Conservation (phyloP, 495 filamentous ascomycete genomes). For the Penicillium psychrofluorescens region DNA sequence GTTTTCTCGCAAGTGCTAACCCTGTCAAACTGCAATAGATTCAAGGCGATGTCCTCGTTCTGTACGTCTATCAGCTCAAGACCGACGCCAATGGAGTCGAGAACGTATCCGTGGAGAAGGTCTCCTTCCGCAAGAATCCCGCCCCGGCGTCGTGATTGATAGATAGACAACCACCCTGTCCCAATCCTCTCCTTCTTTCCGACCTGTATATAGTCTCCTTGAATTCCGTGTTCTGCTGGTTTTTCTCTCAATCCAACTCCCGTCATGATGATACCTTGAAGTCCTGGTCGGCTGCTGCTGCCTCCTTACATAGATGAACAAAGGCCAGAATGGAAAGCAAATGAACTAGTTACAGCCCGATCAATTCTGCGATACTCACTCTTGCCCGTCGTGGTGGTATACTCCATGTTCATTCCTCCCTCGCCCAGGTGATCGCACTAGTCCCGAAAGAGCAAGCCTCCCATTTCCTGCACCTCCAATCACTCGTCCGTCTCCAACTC, state of each 20-base stretch:
- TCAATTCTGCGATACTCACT: no score
- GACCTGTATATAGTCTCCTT: slow-evolving; percentile 27
- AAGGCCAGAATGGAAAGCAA: no score
- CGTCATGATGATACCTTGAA: slow-evolving; percentile 11
- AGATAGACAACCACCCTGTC: slow-evolving; percentile 6
- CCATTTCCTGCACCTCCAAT: slow-evolving; percentile 12
- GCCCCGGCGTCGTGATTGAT: slow-evolving; percentile 22
- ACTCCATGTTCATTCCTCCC: neutral
- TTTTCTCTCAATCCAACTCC: slow-evolving; percentile 9
- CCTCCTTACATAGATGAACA: no score
- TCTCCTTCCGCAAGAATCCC: slow-evolving; percentile 85
- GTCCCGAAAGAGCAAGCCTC: slow-evolving; percentile 21
- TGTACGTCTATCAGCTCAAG: slow-evolving; percentile 96
- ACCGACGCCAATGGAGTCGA: slow-evolving; percentile 83
- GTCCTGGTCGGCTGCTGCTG: neutral
- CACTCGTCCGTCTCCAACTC: neutral
- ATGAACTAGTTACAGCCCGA: no score
- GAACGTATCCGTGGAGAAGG: slow-evolving; percentile 94
- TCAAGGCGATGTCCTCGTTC: slow-evolving; percentile 91
- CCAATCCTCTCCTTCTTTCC: slow-evolving; percentile 3
- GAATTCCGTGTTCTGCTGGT: slow-evolving; percentile 14
- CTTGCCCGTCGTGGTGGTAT: neutral
- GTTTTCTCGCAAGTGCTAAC: neutral
- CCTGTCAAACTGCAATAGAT: slow-evolving; percentile 48
- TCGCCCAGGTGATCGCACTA: slow-evolving; percentile 15